These are phyloP conservation scores for Coriaria nepalensis DNA, from an alignment of 306 rosid species.

Conservation along the genomic window DNA sequence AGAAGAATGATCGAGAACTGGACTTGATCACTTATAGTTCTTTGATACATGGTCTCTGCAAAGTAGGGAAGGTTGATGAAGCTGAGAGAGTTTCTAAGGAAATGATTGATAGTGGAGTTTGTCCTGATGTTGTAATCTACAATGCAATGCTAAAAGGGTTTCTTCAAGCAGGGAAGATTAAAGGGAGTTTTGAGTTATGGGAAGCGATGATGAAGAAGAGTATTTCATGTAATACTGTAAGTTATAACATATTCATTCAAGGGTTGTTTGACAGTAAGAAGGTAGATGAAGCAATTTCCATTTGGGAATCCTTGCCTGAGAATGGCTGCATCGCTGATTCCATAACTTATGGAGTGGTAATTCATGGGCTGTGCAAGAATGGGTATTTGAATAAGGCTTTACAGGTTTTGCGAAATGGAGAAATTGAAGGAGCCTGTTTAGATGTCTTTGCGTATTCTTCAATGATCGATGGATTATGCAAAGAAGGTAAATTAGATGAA, in stretches of 20 bases:
- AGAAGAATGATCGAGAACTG: conserved; percentile 33
- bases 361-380: conserved; percentile 74
- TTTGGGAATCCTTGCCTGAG: conserved; percentile 43
- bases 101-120: conserved; percentile 42
- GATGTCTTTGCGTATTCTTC: conserved; percentile 66
- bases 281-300: conserved; percentile 32
- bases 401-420: conserved; percentile 44
- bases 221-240: conserved; percentile 36
- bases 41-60: conserved; percentile 65
- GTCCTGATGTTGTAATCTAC: conserved; percentile 46
- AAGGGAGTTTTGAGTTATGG: conserved; percentile 36
- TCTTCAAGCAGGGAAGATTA: conserved; percentile 39
- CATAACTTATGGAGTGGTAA: conserved; percentile 45
- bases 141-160: conserved; percentile 62
- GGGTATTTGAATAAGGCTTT: conserved; percentile 58
- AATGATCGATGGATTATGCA: conserved; percentile 48
- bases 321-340: conserved; percentile 33
- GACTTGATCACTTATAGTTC: conserved; percentile 53
- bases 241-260: conserved; percentile 57
- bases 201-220: conserved; percentile 50
- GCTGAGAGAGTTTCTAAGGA: conserved; percentile 53
- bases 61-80: conserved; percentile 43
- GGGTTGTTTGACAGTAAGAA: conserved; percentile 48
- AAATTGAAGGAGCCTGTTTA: conserved; percentile 25
- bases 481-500: conserved; percentile 57